These are phyloP conservation scores for Colletotrichum salicis DNA, from an alignment of 2,329 filamentous ascomycete genomes.

Conservation along the genomic window DNA sequence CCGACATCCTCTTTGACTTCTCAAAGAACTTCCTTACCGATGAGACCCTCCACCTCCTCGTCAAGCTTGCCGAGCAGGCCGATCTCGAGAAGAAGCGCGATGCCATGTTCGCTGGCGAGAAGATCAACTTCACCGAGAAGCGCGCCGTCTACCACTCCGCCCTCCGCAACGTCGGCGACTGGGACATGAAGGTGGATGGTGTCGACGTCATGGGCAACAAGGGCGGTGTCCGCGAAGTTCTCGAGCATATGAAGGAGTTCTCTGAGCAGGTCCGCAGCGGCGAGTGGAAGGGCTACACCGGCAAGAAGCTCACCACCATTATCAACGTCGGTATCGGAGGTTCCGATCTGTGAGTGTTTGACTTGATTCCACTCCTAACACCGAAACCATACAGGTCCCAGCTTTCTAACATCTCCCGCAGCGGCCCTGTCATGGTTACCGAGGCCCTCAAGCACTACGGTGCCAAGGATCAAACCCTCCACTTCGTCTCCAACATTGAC, in stretches of 20 bases:
- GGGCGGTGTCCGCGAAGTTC: constrained; percentile 87
- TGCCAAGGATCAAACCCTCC: constrained; percentile 84
- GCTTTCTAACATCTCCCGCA: constrained; percentile 48
- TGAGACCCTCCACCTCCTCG: constrained; percentile 86
- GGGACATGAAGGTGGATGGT: constrained; percentile 86
- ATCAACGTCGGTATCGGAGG: constrained; percentile 98
- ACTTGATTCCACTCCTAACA: background rate
- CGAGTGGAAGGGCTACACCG: constrained; percentile 96
- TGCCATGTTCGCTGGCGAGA: constrained; percentile 96
- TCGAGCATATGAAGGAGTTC: constrained; percentile 99
- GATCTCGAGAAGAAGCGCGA: constrained; percentile 93
- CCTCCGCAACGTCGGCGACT: constrained; percentile 87
- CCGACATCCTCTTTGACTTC: constrained; percentile 96
- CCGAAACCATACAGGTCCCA: background rate
- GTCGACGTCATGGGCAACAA: constrained; percentile 91
- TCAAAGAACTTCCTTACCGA: constrained; percentile 98
- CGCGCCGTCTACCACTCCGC: constrained; percentile 96
- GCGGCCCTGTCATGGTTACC: constrained; percentile 98
- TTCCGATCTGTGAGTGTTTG: constrained; percentile 85
- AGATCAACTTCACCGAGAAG: constrained; percentile 99
- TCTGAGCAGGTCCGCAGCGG: constrained; percentile 93
- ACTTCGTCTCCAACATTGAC: constrained; percentile 99
- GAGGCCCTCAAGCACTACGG: constrained; percentile 97
- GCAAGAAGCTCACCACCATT: constrained; percentile 96
- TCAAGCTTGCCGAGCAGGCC: constrained; percentile 92